Percentiles rank a stretch among this genome's conserved stretches.
Conservation (phyloP, 345 rosid species). For the Microcos paniculata region DNA sequence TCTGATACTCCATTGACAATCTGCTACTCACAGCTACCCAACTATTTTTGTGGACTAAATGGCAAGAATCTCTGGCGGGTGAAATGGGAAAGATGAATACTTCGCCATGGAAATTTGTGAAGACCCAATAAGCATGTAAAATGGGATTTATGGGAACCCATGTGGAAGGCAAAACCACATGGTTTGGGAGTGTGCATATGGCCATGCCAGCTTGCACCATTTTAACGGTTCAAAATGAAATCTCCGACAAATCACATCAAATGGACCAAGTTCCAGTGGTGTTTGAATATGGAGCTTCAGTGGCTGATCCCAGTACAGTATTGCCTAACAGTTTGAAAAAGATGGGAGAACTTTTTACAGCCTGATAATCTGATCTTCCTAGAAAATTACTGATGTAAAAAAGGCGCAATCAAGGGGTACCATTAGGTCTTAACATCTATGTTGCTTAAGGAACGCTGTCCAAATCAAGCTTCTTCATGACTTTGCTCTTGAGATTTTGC, state of each 20-base stretch:
- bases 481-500: not conserved
- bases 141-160: not conserved
- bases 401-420: not conserved
- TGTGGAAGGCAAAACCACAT: not conserved
- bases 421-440: not conserved
- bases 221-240: not conserved
- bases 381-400: not conserved
- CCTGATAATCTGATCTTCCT: not conserved
- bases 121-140: not conserved
- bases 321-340: not conserved
- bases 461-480: not conserved
- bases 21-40: no score
- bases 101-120: not conserved
- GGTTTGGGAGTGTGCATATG: not conserved
- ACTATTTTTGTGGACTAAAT: not conserved
- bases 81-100: not conserved
- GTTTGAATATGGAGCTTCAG: not conserved
- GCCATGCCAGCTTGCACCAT: not conserved
- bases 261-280: not conserved
- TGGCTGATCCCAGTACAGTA: not conserved
- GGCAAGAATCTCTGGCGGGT: not conserved
- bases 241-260: conserved; percentile 2
- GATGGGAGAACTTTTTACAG: not conserved
- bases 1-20: not conserved
- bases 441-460: not conserved